Percentiles rank a stretch among this genome's conserved stretches.
These are phyloP conservation scores for Candida jianshihensis DNA, from an alignment of 805 yeast species.

Conservation along the genomic window DNA sequence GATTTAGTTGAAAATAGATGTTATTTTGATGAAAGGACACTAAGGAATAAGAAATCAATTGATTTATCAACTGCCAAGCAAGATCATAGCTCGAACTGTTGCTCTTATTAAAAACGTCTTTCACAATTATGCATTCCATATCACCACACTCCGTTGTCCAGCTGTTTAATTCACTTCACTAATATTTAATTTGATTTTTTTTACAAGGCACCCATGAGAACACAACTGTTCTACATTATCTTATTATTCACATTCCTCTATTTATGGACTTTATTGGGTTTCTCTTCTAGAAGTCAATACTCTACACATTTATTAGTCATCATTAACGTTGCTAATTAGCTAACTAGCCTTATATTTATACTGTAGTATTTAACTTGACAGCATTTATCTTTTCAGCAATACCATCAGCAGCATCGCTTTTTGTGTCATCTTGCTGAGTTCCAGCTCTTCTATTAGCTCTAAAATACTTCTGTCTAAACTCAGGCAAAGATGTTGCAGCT, in stretches of 20 bases:
- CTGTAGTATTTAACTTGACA: no score
- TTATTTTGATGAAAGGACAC: slow-evolving; percentile 26
- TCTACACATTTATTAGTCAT: no score
- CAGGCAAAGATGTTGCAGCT: slow-evolving; percentile 21
- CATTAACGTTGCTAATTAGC: no score
- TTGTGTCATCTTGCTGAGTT: slow-evolving; percentile 1
- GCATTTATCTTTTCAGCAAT: background rate
- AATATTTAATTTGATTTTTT: no score
- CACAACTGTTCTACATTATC: no score
- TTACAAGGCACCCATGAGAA: no score
- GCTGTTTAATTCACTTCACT: no score
- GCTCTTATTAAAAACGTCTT: slow-evolving; percentile 12
- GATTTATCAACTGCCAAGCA: slow-evolving; percentile 22
- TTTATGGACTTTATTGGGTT: no score
- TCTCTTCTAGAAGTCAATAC: no score
- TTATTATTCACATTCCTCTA: no score
- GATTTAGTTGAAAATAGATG: slow-evolving; percentile 35
- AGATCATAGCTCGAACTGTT: slow-evolving; percentile 15
- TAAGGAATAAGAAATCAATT: slow-evolving; percentile 21
- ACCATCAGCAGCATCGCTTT: background rate
- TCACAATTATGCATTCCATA: background rate
- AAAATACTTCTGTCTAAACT: slow-evolving; percentile 22
- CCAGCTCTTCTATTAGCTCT: slow-evolving; percentile 6
- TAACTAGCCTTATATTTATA: no score
- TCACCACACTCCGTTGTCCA: no score